phyloP scores from a whole-genome alignment of 1,284 basidiomycete species.

The Boletellus dicymbophilus region DNA sequence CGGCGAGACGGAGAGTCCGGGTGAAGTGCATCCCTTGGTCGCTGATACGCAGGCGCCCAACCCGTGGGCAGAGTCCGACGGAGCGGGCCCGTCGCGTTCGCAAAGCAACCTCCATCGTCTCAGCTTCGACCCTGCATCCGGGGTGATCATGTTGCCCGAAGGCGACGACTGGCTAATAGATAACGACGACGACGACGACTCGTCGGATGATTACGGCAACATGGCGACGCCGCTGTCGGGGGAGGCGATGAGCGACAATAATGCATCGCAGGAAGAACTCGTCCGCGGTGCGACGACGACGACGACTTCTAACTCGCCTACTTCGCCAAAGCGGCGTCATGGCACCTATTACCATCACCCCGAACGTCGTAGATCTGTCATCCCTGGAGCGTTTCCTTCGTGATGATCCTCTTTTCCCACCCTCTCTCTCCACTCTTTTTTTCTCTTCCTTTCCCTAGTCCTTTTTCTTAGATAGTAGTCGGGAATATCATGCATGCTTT shows the following conservation, averaged over 20 bases:
- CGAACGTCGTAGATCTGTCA: constrained; percentile 27
- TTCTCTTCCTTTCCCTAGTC: not conserved
- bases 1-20: constrained; percentile 1
- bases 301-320: constrained; percentile 4
- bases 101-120: constrained; percentile 51
- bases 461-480: too few species aligned
- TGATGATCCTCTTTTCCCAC: constrained; percentile 7
- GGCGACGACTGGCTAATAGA: constrained; percentile 67
- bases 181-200: constrained; percentile 1
- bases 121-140: constrained; percentile 78
- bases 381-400: constrained; percentile 31
- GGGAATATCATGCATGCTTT: too few species aligned
- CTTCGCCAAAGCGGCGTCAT: constrained; percentile 33
- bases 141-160: constrained; percentile 83
- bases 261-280: constrained; percentile 28
- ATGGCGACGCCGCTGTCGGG: constrained; percentile 19
- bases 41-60: constrained; percentile 35
- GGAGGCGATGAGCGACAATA: constrained; percentile 12
- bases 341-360: constrained; percentile 35
- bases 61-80: constrained; percentile 54
- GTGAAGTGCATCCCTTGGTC: constrained; percentile 13
- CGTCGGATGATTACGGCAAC: not conserved
- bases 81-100: constrained; percentile 21
- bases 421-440: not conserved
- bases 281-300: not conserved